Conservation (phyloP, 106 monocot species). For the Dioscorea dumetorum region DNA sequence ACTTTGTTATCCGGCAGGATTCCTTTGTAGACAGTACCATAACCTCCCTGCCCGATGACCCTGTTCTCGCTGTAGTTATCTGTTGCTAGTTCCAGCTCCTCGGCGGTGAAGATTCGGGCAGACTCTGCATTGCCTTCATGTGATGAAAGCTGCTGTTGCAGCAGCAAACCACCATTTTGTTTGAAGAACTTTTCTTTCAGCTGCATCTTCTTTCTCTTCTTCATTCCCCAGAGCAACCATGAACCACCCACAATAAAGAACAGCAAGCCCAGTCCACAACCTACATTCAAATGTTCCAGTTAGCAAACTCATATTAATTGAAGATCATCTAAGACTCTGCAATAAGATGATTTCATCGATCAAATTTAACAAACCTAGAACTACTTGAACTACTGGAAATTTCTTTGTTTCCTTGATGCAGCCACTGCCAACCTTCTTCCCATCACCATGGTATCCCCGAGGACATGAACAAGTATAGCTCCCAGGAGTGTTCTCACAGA, state of each 20-base stretch:
- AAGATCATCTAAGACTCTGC: no score
- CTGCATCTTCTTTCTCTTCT: not conserved
- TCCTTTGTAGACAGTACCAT: constrained; percentile 27
- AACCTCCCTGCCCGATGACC: constrained; percentile 18
- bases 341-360: no score
- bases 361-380: constrained; percentile 21
- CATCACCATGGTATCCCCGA: constrained; percentile 26
- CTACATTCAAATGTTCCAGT: not conserved
- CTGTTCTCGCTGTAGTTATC: constrained; percentile 8
- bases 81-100: constrained; percentile 26
- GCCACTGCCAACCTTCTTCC: constrained; percentile 31
- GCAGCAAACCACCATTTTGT: constrained; percentile 13
- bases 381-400: constrained; percentile 24
- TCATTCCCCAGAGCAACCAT: not conserved
- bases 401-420: constrained; percentile 23
- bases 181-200: constrained; percentile 11
- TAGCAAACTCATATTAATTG: no score
- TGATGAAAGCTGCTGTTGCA: constrained; percentile 16
- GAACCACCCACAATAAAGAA: not conserved
- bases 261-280: constrained; percentile 7
- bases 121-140: not conserved
- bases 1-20: not conserved
- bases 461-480: constrained; percentile 44
- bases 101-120: constrained; percentile 12
- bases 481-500: constrained; percentile 39